Base-by-base conservation (phyloP, 441 rosid species). In the Dalechampia spathulata region DNA sequence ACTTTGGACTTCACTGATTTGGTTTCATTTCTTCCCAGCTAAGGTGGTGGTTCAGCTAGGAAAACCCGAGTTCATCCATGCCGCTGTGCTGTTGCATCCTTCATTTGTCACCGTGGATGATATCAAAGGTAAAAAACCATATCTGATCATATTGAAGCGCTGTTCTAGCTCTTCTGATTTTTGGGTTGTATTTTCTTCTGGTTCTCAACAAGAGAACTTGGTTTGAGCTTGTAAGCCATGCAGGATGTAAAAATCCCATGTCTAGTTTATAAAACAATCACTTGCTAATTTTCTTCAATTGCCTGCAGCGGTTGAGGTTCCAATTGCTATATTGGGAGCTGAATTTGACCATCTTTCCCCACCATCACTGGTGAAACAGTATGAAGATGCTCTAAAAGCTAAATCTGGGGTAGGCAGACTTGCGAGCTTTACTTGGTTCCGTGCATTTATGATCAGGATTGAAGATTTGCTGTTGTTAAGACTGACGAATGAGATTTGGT, bases 11-110 rank as follows among this genome's bases (percentile, higher is more conserved):
- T n/a, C n/a, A n/a, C n/a, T n/a, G n/a, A n/a, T n/a, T n/a, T n/a
- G n/a, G n/a, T n/a, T n/a, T n/a, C n/a, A n/a, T n/a, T n/a, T n/a
- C 8, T 49, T 65, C 46, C 53, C 78, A 86, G 90, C 90, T 57
- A 91, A 86, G 72, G 81, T 82, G 52, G 93, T 86, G 10, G 93
- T 75, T 57, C 83, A 73, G 56, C 65, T 91, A 41, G 82, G 80
- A 14, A 88, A 78, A 80, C 17, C 44, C 27, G 80, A 65, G 13
- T 72, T 74, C 66, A 73, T 86, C 58, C 77, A 77, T 60, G 95
- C 93, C 23, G 80, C 76, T 56, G 87, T 80, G 40, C 50, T 91
- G 61, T 76, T 75, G 57, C 98, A 91, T 68, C 95, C 96, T 70
- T 69, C 90, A 41, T 69, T 81, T 46, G 87, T 91, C 57, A 61